Percentiles rank a stretch among this genome's conserved stretches.
phyloP scores from a whole-genome alignment of 176 grass and related monocot species.

The Stipa capillata region DNA sequence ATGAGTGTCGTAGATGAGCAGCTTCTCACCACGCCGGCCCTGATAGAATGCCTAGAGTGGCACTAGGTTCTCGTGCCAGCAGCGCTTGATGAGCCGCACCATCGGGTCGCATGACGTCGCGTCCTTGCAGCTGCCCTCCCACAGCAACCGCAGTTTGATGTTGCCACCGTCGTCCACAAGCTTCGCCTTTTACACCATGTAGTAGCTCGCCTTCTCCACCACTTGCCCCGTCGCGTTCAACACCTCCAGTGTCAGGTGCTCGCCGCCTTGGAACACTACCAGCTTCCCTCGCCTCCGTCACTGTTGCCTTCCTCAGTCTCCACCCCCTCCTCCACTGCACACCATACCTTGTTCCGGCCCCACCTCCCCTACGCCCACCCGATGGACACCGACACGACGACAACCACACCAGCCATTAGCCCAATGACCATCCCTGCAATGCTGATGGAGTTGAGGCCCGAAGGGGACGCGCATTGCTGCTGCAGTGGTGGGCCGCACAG shows the following conservation, averaged over 20 bases:
- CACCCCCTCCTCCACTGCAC: constrained; percentile 19
- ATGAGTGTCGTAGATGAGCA: constrained; percentile 81
- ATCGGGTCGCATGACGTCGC: constrained; percentile 27
- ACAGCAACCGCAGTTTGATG: constrained; percentile 58
- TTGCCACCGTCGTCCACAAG: constrained; percentile 44
- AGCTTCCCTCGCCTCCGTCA: constrained; percentile 41
- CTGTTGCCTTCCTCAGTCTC: constrained; percentile 27
- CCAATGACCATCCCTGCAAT: constrained; percentile 73
- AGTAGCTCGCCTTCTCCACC: constrained; percentile 67
- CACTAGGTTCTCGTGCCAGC: no score
- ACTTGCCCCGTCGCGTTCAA: constrained; percentile 86
- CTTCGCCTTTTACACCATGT: constrained; percentile 86
- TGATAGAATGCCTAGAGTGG: constrained; percentile 74
- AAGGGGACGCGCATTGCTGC: constrained; percentile 24
- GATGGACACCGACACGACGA: constrained; percentile 51
- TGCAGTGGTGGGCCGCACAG: constrained; percentile 56
- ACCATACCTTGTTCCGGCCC: constrained; percentile 8
- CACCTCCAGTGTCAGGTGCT: constrained; percentile 78
- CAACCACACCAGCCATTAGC: constrained; percentile 55
- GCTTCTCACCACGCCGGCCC: constrained; percentile 73
- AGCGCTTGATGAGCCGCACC: constrained; percentile 46
- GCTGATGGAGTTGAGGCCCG: constrained; percentile 49
- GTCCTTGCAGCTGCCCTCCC: constrained; percentile 63
- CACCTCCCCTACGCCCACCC: constrained; percentile 52
- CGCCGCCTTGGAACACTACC: constrained; percentile 66